Base-by-base conservation (phyloP, 2,329 filamentous ascomycete genomes). In the Alternaria metachromatica region DNA sequence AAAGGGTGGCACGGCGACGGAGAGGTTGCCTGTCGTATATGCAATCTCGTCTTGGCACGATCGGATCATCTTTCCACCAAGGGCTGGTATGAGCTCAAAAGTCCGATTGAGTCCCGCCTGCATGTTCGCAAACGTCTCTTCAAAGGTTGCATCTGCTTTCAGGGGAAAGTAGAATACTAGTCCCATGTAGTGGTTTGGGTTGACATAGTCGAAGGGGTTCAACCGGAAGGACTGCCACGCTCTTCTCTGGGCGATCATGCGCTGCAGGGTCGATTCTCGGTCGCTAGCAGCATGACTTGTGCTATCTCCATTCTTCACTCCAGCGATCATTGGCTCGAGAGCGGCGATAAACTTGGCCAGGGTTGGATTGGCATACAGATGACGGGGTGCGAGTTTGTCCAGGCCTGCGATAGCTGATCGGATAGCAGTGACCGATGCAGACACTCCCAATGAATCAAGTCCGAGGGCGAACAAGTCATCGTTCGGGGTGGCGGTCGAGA, bases 151-250 rank as follows among this genome's bases (percentile, higher is more conserved):
- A 0, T 63, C 76, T 6, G 68, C 53, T 0, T 48, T 68, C 0
- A 82, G 66, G 0, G 81, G 70, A n/a, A 82, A 75, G 70, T 78
- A 82, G n/a, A 75, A 72, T 11, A 59, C 56, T 12, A 82, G 58
- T 0, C 75, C 75, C 72, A 80, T 76, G 67, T 74, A 74, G 43
- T 62, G 58, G 11, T 54, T 48, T 2, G 58, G 58, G 11, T 28
- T 41, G 50, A 63, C 37, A 13, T 75, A 72, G 63, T 81, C 80
- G 11, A 80, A 72, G 2, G 80, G 55, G 28, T 75, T 76, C 44
- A 77, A 21, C 50, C 60, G 72, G 63, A 78, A 78, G 0, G 76
- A 75, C 37, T 73, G 75, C 5, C 74, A 74, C 2, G 71, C 67
- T 58, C 63, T 64, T 49, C 65, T 53, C 51, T 59, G 50, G 7